phyloP scores from a whole-genome alignment of 2,329 filamentous ascomycete genomes.

The Chlorencoelia australis region DNA sequence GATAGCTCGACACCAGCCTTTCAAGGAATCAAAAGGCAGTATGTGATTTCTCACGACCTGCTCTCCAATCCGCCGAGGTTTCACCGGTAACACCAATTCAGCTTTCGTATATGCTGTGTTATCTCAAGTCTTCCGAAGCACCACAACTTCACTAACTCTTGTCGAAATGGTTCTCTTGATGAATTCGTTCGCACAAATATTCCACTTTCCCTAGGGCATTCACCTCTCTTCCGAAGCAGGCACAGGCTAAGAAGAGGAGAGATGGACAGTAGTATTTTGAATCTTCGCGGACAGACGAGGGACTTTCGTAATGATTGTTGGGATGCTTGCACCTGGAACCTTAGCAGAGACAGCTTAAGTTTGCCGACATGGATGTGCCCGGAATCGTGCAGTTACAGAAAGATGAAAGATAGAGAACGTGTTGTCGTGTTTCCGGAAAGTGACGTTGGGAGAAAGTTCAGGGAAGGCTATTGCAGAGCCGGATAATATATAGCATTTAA shows the following conservation, averaged over 20 bases:
- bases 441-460: neutral
- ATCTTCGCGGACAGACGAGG: slow-evolving; percentile 6
- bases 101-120: slow-evolving; percentile 12
- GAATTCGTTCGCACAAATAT: too few relatives aligned
- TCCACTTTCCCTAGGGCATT: too few relatives aligned
- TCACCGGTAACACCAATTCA: slow-evolving; percentile 12
- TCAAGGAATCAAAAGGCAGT: neutral
- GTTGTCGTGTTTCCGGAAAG: slow-evolving; percentile 7
- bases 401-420: slow-evolving; percentile 9
- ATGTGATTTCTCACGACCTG: neutral
- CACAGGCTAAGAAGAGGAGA: too few relatives aligned
- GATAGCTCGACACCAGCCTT: slow-evolving; percentile 3
- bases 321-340: slow-evolving; percentile 14
- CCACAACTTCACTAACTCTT: slow-evolving; percentile 9
- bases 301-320: slow-evolving; percentile 7
- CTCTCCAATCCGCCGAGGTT: slow-evolving; percentile 9
- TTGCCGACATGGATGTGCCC: slow-evolving; percentile 18
- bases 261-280: too few relatives aligned
- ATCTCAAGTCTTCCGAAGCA: slow-evolving; percentile 7
- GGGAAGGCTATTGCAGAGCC: too few relatives aligned
- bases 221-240: too few relatives aligned
- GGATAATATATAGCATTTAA: too few relatives aligned
- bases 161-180: slow-evolving; percentile 10
- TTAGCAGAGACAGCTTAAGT: slow-evolving; percentile 20
- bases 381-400: slow-evolving; percentile 19